Base-by-base conservation (phyloP, 306 rosid species). In the Geum urbanum region DNA sequence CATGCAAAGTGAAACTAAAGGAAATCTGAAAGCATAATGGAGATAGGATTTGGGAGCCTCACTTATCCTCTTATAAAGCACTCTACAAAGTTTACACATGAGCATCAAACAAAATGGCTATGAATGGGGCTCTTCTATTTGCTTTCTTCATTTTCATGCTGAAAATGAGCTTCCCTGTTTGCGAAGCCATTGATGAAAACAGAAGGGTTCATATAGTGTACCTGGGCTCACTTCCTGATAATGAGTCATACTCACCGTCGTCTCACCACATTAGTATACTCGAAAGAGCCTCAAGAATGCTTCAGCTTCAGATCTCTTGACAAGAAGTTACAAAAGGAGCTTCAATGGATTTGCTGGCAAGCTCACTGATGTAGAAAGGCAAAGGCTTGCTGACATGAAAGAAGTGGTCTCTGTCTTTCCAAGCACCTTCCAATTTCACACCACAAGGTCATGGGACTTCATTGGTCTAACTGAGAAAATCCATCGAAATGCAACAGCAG, bases 371-470 rank as follows among this genome's bases (percentile, higher is more conserved):
- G 24, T 52, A 7, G 57, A 52, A 52, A 19, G 59, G n/a, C 12
- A 53, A 53, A 22, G 9, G 6, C 19, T 53, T n/a, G 9, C 56
- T 53, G 4, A 19, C 59, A 19, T 19, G 58, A 53, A 50, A 9
- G 24, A 51, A 19, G 59, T 53, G 24, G 59, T 53, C 58, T 52
- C 9, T 52, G 59, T 53, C 32, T 53, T 53, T 53, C 59, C 59
- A 53, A 53, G 24, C 59, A 53, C 35, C 19, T 53, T 50, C 32
- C 32, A 13, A 8, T 27, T 18, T 7, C 32, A 53, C 18, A 53
- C 58, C 18, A 18, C 32, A 52, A 52, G 57, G 20, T 53, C 13
- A 8, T 53, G 13, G 35, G 35, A 19, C 32, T 53, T 53, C 13
- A 53, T 19, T 13, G 32, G 35, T 53, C 59, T 8, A 8, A 19